Evolutionary conservation across 805 yeast species (phyloP).

Genomic region (Myxozyma udenii): DNA sequence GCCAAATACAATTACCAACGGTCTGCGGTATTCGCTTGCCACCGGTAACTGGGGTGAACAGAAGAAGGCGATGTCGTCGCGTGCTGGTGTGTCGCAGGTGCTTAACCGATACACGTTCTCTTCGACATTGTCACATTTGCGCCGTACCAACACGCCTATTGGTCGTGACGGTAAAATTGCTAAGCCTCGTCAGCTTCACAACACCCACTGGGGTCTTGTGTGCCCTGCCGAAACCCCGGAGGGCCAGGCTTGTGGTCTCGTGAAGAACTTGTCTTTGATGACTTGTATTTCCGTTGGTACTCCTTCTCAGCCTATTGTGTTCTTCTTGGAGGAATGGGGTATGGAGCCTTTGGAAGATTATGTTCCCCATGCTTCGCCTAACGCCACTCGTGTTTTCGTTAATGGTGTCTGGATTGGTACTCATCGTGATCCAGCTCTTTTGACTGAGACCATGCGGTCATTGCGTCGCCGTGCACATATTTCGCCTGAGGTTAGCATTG

Average conservation of each 20-base stretch:
- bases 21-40: conserved; percentile 94
- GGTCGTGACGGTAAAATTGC: conserved; percentile 99
- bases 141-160: conserved; percentile 98
- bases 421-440: conserved; percentile 90
- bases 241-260: conserved; percentile 99
- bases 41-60: conserved; percentile 99
- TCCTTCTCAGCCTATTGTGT: conserved; percentile 90
- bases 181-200: conserved; percentile 97
- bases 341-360: conserved; percentile 96
- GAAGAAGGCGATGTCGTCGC: conserved; percentile 96
- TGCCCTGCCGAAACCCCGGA: conserved; percentile 99
- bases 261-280: conserved; percentile 93
- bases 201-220: conserved; percentile 99
- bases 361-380: conserved; percentile 86
- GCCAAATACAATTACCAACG: conserved; percentile 95
- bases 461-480: conserved; percentile 94
- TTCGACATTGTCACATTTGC: conserved; percentile 95
- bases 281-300: conserved; percentile 97
- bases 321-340: conserved; percentile 97
- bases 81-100: conserved; percentile 99
- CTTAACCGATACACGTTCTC: conserved; percentile 96
- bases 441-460: conserved; percentile 85
- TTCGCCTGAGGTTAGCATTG: conserved; percentile 92
- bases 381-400: conserved; percentile 89
- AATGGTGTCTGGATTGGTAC: conserved; percentile 99